Evolutionary conservation across 2,329 filamentous ascomycete species (phyloP).

Genomic region (Fusarium proliferatum): DNA sequence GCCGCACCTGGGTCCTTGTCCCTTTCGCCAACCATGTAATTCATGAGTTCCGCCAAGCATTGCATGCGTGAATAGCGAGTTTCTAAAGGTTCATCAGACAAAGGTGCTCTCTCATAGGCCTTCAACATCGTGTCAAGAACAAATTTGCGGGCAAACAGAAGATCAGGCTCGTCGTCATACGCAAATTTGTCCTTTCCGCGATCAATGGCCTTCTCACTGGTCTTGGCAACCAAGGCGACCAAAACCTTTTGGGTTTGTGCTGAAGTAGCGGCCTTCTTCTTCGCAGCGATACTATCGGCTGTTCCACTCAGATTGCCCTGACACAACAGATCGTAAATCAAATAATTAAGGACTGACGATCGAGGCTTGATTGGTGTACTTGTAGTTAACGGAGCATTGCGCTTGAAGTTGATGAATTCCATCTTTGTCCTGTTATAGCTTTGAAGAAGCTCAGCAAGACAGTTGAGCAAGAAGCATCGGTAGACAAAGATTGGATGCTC

Average conservation of each 20-base stretch:
- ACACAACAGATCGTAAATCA: conserved; percentile 82
- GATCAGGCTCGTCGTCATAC: conserved; percentile 81
- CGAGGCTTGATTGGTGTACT: conserved; percentile 94
- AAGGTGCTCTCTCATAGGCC: conserved; percentile 88
- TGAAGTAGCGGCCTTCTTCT: conserved; percentile 88
- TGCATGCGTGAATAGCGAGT: conserved; percentile 89
- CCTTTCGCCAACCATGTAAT: conserved; percentile 87
- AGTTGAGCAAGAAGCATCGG: conserved; percentile 93
- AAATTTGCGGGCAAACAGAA: conserved; percentile 93
- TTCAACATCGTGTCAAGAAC: conserved; percentile 93
- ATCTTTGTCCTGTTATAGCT: conserved; percentile 96
- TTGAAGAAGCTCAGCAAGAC: conserved; percentile 87
- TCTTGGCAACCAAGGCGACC: conserved; percentile 88
- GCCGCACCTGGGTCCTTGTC: conserved; percentile 68
- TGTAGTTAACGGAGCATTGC: conserved; percentile 84
- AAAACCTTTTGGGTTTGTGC: conserved; percentile 87
- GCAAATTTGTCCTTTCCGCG: conserved; percentile 68
- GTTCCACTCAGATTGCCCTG: conserved; percentile 71
- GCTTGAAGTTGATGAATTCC: conserved; percentile 99
- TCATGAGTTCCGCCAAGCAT: conserved; percentile 89
- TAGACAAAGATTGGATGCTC: conserved; percentile 98
- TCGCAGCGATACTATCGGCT: conserved; percentile 78
- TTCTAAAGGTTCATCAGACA: conserved; percentile 83
- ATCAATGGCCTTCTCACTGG: conserved; percentile 77
- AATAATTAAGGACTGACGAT: conserved; percentile 91